These are phyloP conservation scores for Closterium sp. DNA, from an alignment of 139 green algal species.

Conservation along the genomic window DNA sequence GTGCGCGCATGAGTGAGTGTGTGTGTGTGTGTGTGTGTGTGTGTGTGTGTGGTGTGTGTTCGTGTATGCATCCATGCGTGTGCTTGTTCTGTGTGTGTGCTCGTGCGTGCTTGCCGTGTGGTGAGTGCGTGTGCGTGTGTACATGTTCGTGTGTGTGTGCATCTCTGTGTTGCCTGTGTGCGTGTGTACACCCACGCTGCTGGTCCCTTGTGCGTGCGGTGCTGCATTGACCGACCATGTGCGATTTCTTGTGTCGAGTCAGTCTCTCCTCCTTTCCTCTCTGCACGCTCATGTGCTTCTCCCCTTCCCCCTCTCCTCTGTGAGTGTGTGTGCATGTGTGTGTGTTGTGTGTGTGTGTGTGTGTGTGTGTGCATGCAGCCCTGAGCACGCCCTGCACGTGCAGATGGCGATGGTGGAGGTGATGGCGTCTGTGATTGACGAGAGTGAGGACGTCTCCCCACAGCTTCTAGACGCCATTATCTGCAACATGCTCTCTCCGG, in stretches of 20 bases:
- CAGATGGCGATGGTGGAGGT: conserved; percentile 45
- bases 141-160: background rate
- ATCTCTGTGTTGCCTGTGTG: background rate
- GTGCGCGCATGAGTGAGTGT: too few relatives aligned
- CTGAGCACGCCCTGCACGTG: conserved; percentile 34
- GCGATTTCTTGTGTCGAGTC: too few relatives aligned
- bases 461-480: conserved; percentile 68
- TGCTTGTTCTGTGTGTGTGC: too few relatives aligned
- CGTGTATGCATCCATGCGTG: background rate
- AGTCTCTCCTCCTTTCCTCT: too few relatives aligned
- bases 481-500: conserved; percentile 52
- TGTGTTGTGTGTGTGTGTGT: background rate
- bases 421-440: conserved; percentile 59
- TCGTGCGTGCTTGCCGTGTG: too few relatives aligned
- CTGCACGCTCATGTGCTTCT: too few relatives aligned
- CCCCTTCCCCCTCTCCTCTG: too few relatives aligned
- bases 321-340: too few relatives aligned
- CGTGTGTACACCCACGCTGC: too few relatives aligned
- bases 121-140: background rate
- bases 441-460: conserved; percentile 65
- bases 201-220: too few relatives aligned
- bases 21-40: conserved; percentile 3
- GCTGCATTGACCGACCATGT: too few relatives aligned
- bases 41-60: background rate
- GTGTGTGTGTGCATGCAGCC: background rate